phyloP scores from a whole-genome alignment of 2,329 filamentous ascomycete genomes.

The Phialophora chinensis region DNA sequence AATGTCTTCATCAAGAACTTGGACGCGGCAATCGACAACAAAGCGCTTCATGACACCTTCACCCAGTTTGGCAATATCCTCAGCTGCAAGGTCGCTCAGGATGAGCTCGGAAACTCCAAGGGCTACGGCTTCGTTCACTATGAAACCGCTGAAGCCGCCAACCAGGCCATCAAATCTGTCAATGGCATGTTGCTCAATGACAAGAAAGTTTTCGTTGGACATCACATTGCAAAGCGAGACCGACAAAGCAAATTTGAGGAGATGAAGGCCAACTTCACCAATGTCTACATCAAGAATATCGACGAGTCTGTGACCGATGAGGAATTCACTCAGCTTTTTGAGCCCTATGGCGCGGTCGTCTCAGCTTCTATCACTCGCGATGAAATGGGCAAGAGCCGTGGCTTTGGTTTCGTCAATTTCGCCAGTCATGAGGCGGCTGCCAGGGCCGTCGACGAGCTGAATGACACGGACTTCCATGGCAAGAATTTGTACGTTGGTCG shows the following conservation, averaged over 20 bases:
- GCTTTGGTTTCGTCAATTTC: conserved; percentile 96
- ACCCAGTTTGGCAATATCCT: conserved; percentile 98
- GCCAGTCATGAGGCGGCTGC: conserved; percentile 85
- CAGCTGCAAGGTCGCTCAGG: conserved; percentile 98
- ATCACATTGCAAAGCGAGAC: conserved; percentile 99
- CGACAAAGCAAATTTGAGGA: conserved; percentile 99
- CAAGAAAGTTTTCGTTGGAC: conserved; percentile 99
- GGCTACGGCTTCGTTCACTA: conserved; percentile 99
- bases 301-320: conserved; percentile 83
- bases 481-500: conserved; percentile 98
- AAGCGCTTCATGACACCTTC: conserved; percentile 99
- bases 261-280: conserved; percentile 99
- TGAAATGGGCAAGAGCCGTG: conserved; percentile 87
- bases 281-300: conserved; percentile 99
- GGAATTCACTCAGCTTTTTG: conserved; percentile 91
- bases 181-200: conserved; percentile 99
- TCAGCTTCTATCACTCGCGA: conserved; percentile 93
- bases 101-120: conserved; percentile 96
- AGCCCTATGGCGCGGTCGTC: conserved; percentile 90
- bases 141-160: conserved; percentile 96
- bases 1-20: conserved; percentile 99
- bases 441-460: conserved; percentile 87
- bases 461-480: conserved; percentile 88
- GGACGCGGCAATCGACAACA: conserved; percentile 98
- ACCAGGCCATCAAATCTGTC: conserved; percentile 98